A percentile compares a stretch with the other conserved stretches of the same genome.
These are phyloP conservation scores for Papilionanthe hybrid DNA, from an alignment of 116 monocot genomes.

Conservation along the genomic window DNA sequence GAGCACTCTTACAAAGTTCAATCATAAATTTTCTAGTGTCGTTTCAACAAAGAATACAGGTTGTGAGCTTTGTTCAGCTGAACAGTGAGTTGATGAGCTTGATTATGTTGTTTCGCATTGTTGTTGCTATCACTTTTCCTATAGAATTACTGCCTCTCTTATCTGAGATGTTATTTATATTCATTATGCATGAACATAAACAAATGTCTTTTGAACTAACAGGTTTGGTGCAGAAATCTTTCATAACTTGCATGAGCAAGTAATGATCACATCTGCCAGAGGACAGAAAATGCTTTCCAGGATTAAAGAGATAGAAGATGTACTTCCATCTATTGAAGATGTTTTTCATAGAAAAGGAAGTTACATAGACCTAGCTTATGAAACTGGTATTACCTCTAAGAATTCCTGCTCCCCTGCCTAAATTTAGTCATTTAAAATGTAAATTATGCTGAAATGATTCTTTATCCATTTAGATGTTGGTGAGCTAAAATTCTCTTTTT, in stretches of 20 bases:
- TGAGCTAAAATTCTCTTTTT: background rate
- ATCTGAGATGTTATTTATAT: background rate
- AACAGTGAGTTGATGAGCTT: background rate
- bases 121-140: background rate
- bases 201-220: constrained; percentile 3
- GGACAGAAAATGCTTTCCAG: constrained; percentile 60
- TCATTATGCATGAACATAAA: constrained; percentile 6
- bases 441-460: background rate
- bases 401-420: background rate
- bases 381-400: constrained; percentile 44
- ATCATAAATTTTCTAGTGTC: too few relatives aligned
- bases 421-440: background rate
- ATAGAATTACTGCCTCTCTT: background rate
- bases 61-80: background rate
- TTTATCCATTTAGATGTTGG: background rate
- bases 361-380: constrained; percentile 80
- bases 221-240: constrained; percentile 99
- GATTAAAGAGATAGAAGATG: constrained; percentile 64
- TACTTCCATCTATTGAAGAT: constrained; percentile 78
- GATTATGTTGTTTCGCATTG: background rate
- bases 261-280: constrained; percentile 63
- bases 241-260: constrained; percentile 86
- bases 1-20: too few relatives aligned
- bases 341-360: constrained; percentile 52
- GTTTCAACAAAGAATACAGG: too few relatives aligned